These are phyloP conservation scores for Acacia acuminata DNA, from an alignment of 306 rosid genomes.

Conservation along the genomic window DNA sequence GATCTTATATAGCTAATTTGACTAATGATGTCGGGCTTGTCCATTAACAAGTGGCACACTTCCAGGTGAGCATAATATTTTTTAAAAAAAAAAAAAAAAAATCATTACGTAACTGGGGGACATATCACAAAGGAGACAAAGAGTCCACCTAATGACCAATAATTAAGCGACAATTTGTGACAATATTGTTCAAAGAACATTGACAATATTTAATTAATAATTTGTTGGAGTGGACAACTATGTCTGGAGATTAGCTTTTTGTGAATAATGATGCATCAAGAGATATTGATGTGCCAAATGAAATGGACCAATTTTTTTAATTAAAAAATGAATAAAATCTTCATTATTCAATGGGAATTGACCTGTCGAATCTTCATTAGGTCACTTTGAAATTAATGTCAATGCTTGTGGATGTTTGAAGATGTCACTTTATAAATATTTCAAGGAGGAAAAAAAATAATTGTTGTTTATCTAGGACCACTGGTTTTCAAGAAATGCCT, in stretches of 20 bases:
- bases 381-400: not conserved
- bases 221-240: constrained; percentile 17
- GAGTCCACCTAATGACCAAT: constrained; percentile 24
- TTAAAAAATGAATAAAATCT: not conserved
- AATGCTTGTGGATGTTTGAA: not conserved
- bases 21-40: constrained; percentile 16
- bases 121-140: constrained; percentile 20
- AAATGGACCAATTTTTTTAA: not conserved
- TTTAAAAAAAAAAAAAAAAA: not conserved
- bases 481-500: not conserved
- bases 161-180: constrained; percentile 30
- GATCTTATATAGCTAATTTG: not conserved
- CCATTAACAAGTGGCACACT: not conserved
- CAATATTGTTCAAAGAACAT: not conserved
- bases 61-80: constrained; percentile 23
- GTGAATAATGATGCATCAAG: not conserved
- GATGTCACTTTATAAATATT: not conserved
- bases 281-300: not conserved
- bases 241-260: constrained; percentile 17
- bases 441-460: not conserved
- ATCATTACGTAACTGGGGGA: not conserved
- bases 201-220: constrained; percentile 12
- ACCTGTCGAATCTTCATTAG: not conserved
- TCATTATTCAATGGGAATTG: not conserved
- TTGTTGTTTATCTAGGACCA: not conserved